phyloP scores from a whole-genome alignment of 352 stramenopile species.

The Thraustochytrium striatum region DNA sequence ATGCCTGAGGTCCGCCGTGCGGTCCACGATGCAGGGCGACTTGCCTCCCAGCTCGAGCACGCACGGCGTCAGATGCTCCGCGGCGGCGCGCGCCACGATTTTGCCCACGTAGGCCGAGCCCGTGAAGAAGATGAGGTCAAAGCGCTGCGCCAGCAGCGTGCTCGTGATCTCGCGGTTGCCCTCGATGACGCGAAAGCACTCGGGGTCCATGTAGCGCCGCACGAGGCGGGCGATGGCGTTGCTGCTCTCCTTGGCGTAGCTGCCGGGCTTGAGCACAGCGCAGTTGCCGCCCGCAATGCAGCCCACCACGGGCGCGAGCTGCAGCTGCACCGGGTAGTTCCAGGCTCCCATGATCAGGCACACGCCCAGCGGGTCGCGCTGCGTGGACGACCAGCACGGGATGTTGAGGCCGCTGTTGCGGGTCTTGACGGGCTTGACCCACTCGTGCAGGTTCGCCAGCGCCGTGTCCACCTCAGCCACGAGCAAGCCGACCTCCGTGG shows the following conservation, averaged over 20 bases:
- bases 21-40: slow-evolving; percentile 73
- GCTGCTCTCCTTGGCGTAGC: slow-evolving; percentile 67
- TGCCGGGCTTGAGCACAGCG: slow-evolving; percentile 82
- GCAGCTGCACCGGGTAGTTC: slow-evolving; percentile 83
- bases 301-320: slow-evolving; percentile 69
- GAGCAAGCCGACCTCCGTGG: slow-evolving; percentile 62
- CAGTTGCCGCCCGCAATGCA: slow-evolving; percentile 84
- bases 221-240: slow-evolving; percentile 63
- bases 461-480: slow-evolving; percentile 63
- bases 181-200: slow-evolving; percentile 64
- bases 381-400: slow-evolving; percentile 62
- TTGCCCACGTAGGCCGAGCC: slow-evolving; percentile 67
- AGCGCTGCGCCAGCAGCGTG: slow-evolving; percentile 68
- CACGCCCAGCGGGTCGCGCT: slow-evolving; percentile 62
- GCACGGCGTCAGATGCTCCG: slow-evolving; percentile 84
- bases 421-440: slow-evolving; percentile 13
- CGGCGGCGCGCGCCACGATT: slow-evolving; percentile 77
- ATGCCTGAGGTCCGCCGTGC: slow-evolving; percentile 60
- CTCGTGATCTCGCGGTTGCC: slow-evolving; percentile 73
- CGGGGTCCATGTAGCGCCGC: slow-evolving; percentile 59
- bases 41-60: slow-evolving; percentile 90
- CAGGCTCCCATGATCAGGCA: slow-evolving; percentile 81
- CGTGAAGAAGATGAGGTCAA: slow-evolving; percentile 76
- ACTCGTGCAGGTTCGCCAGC: slow-evolving; percentile 16
- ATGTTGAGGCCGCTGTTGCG: slow-evolving; percentile 57